Evolutionary conservation across 192 early-diverging fungal genomes (phyloP).

Genomic region (Allomyces macrogynus): DNA sequence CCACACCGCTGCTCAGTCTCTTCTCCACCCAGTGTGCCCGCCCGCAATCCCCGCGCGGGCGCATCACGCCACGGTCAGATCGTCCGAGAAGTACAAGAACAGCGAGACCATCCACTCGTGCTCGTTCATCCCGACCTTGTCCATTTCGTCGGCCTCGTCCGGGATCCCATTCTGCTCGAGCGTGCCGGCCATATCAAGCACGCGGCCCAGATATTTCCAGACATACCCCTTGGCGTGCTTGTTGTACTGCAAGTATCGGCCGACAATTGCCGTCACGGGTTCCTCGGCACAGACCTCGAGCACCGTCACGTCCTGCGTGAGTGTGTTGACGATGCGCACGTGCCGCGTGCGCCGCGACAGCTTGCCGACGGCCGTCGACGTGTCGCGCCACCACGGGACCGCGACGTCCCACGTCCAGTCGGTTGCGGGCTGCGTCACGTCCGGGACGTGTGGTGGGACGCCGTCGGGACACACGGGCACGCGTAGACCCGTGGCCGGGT

Average conservation of each 20-base stretch:
- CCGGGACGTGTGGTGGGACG: conserved; percentile 23
- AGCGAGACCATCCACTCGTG: conserved; percentile 30
- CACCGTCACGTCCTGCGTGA: conserved; percentile 32
- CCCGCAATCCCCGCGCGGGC: too few species aligned
- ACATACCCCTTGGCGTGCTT: conserved; percentile 38
- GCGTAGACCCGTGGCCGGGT: not conserved
- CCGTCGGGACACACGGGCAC: conserved; percentile 25
- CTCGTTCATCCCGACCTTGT: conserved; percentile 25
- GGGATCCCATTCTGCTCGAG: conserved; percentile 29
- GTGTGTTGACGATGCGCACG: conserved; percentile 28
- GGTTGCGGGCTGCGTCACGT: not conserved
- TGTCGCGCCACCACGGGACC: conserved; percentile 28
- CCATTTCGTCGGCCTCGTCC: conserved; percentile 23
- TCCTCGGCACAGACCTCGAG: conserved; percentile 34
- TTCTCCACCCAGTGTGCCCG: too few species aligned
- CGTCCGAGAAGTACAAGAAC: conserved; percentile 31
- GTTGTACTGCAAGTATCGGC: conserved; percentile 25
- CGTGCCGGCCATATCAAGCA: conserved; percentile 32
- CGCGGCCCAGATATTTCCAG: conserved; percentile 32
- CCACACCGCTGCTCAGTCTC: too few species aligned
- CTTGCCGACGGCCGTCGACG: conserved; percentile 13
- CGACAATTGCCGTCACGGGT: conserved; percentile 27
- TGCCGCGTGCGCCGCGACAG: conserved; percentile 22
- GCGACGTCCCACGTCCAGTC: conserved; percentile 1
- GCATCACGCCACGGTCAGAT: conserved; percentile 2